These are phyloP conservation scores for Pseudogymnoascus sp. DNA, from an alignment of 2,329 filamentous ascomycete species.

Conservation along the genomic window DNA sequence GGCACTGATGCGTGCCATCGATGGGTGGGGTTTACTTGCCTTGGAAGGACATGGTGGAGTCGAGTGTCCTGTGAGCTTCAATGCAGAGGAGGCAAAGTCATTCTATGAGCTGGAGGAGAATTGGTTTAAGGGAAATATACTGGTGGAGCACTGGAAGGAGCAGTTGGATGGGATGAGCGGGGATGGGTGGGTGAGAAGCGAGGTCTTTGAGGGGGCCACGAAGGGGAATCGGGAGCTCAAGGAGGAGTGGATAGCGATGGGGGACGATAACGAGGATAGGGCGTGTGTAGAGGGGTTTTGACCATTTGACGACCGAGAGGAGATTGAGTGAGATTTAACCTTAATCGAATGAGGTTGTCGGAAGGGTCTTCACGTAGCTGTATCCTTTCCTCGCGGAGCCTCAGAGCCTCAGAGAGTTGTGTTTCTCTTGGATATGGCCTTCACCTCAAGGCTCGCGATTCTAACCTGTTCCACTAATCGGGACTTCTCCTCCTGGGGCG, in stretches of 20 bases:
- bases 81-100: conserved; percentile 10
- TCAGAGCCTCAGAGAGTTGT: too few relatives aligned
- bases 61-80: conserved; percentile 10
- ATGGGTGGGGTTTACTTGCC: conserved; percentile 20
- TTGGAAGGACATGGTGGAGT: neutral
- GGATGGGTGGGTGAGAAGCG: conserved; percentile 24
- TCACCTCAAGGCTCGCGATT: too few relatives aligned
- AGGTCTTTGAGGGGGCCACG: conserved; percentile 19
- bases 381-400: too few relatives aligned
- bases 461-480: too few relatives aligned
- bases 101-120: conserved; percentile 6
- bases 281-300: neutral
- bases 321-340: neutral
- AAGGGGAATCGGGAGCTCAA: conserved; percentile 7
- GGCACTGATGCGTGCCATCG: conserved; percentile 19
- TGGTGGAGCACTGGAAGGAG: conserved; percentile 19
- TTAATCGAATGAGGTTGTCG: neutral
- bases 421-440: too few relatives aligned
- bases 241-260: neutral
- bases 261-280: neutral
- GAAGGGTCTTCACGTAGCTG: neutral
- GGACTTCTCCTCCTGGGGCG: too few relatives aligned
- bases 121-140: conserved; percentile 11
- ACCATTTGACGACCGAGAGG: neutral
- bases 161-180: conserved; percentile 20